Percentiles rank a stretch among this genome's conserved stretches.
Evolutionary conservation across 164 flowering plant species (phyloP).

Genomic region (Kingdonia uniflora): DNA sequence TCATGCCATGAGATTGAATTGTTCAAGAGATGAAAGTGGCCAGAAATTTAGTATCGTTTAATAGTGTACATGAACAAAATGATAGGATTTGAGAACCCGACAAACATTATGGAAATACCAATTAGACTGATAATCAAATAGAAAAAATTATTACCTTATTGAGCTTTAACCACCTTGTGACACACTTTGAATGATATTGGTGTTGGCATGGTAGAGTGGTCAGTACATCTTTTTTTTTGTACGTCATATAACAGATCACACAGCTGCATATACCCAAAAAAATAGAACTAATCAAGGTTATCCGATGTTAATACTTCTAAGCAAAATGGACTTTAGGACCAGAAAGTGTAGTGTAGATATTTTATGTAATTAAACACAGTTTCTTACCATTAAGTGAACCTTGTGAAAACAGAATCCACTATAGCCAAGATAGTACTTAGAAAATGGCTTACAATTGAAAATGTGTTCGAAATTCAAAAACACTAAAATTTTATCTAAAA

Average conservation of each 20-base stretch:
- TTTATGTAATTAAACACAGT: background rate
- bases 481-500: background rate
- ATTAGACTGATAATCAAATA: too few species aligned
- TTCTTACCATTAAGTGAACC: background rate
- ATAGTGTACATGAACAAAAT: too few species aligned
- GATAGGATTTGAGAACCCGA: too few species aligned
- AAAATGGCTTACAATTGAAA: background rate
- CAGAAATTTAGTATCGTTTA: too few species aligned
- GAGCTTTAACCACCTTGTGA: constrained; percentile 4
- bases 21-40: too few species aligned
- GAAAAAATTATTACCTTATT: too few species aligned
- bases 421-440: background rate
- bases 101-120: too few species aligned
- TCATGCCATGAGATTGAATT: too few species aligned
- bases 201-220: constrained; percentile 66
- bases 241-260: constrained; percentile 57
- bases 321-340: background rate
- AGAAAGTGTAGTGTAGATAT: background rate
- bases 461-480: background rate
- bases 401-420: background rate
- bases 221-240: constrained; percentile 42
- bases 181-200: constrained; percentile 7
- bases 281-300: background rate
- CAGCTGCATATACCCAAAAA: constrained; percentile 29
- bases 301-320: background rate